Conservation (phyloP, 73 alveolate genomes). For the Paramecium biaurelia region DNA sequence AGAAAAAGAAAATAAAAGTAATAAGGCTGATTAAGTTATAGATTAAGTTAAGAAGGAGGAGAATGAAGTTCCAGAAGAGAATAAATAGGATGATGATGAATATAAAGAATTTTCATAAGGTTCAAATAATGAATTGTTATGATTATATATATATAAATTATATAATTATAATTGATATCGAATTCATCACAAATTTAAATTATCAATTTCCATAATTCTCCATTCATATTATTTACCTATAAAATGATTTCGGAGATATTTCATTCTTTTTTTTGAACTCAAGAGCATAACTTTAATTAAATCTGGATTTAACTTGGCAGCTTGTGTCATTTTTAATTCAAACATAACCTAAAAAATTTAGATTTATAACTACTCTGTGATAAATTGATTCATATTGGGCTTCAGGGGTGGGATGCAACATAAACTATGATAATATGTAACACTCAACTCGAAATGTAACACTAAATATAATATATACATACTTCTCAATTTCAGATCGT, state of each 20-base stretch:
- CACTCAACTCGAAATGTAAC: background rate
- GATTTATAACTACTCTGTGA: background rate
- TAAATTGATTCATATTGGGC: background rate
- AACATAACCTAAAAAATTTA: background rate
- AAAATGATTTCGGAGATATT: background rate
- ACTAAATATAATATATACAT: background rate
- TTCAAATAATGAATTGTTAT: background rate
- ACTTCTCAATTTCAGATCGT: background rate
- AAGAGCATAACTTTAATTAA: background rate
- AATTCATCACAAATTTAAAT: background rate
- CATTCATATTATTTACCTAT: background rate
- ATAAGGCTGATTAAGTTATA: background rate
- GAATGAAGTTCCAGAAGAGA: background rate
- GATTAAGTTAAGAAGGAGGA: background rate
- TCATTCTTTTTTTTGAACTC: background rate
- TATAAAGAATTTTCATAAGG: background rate
- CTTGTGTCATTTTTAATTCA: background rate
- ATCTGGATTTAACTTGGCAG: background rate
- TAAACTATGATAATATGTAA: background rate
- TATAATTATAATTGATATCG: background rate
- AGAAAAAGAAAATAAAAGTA: background rate
- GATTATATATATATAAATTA: background rate
- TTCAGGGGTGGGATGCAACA: background rate
- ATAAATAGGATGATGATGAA: background rate
- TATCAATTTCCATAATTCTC: conserved; percentile 13